Evolutionary conservation across 202 grass and related monocot genomes (phyloP).

Genomic region (Musa balbisiana): DNA sequence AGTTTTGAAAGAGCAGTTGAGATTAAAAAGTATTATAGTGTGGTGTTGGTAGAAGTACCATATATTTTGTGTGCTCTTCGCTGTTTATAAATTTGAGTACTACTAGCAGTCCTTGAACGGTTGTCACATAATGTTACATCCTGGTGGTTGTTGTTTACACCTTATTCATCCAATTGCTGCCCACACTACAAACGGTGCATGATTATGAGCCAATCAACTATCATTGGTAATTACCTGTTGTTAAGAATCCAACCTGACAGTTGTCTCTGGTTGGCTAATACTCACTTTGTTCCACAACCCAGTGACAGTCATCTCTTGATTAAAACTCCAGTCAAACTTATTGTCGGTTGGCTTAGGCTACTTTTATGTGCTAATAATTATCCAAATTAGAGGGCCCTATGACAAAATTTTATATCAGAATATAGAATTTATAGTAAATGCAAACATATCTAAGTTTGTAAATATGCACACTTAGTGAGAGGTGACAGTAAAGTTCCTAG

Average conservation of each 20-base stretch:
- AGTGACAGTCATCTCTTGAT: background rate
- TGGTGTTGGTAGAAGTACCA: background rate
- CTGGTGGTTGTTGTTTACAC: too few species aligned
- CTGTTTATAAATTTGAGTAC: background rate
- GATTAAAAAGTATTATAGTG: background rate
- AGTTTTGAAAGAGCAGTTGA: background rate
- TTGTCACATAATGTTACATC: too few species aligned
- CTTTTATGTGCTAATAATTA: background rate
- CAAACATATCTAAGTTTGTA: background rate
- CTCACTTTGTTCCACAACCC: background rate
- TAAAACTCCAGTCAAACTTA: too few species aligned
- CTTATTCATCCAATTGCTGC: too few species aligned
- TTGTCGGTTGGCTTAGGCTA: background rate
- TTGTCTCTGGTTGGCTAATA: background rate
- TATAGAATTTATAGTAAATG: background rate
- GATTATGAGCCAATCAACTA: background rate
- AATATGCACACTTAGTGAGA: background rate
- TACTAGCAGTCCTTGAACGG: too few species aligned
- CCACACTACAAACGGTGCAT: background rate
- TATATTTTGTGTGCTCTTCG: background rate
- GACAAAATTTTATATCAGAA: background rate
- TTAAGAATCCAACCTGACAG: background rate
- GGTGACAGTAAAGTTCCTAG: background rate
- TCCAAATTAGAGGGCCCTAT: background rate
- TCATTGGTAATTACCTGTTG: background rate